These are phyloP conservation scores for Termitomyces sp. DNA, from an alignment of 768 basidiomycete species.

Conservation along the genomic window DNA sequence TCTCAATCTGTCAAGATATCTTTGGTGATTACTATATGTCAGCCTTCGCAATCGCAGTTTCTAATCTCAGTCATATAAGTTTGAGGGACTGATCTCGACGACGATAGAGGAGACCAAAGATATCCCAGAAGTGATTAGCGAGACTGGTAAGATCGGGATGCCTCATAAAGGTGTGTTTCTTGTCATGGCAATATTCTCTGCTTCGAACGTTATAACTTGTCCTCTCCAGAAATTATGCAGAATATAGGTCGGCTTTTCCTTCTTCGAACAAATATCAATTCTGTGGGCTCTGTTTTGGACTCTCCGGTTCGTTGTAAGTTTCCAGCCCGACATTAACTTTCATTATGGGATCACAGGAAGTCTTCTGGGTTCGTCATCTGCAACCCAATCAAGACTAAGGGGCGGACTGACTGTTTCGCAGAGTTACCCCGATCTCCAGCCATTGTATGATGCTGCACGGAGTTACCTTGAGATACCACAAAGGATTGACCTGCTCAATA, in stretches of 20 bases:
- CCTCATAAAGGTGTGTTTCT: conserved; percentile 63
- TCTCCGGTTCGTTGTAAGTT: conserved; percentile 57
- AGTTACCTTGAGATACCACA: conserved; percentile 95
- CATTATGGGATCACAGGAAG: conserved; percentile 51
- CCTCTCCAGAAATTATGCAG: conserved; percentile 82
- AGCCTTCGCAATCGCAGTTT: background rate
- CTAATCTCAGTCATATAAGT: conserved; percentile 38
- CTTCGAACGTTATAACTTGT: conserved; percentile 5
- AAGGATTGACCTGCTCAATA: conserved; percentile 88
- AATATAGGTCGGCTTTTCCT: conserved; percentile 96
- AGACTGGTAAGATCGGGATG: conserved; percentile 93
- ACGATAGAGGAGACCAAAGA: conserved; percentile 97
- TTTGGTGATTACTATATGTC: conserved; percentile 42
- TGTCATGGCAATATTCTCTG: conserved; percentile 10
- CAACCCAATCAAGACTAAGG: background rate
- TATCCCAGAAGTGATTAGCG: conserved; percentile 89
- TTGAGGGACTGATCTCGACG: conserved; percentile 87
- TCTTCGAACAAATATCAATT: conserved; percentile 89
- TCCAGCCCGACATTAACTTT: conserved; percentile 4
- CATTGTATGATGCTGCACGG: conserved; percentile 89
- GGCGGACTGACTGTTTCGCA: conserved; percentile 26
- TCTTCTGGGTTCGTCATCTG: conserved; percentile 76
- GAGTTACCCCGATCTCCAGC: conserved; percentile 94
- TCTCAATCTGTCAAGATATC: conserved; percentile 98
- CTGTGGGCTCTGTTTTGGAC: conserved; percentile 95